A percentile compares a stretch with the other conserved stretches of the same genome.
These are phyloP conservation scores for Nitzschia sp. DNA, from an alignment of 108 stramenopile genomes.

Conservation along the genomic window DNA sequence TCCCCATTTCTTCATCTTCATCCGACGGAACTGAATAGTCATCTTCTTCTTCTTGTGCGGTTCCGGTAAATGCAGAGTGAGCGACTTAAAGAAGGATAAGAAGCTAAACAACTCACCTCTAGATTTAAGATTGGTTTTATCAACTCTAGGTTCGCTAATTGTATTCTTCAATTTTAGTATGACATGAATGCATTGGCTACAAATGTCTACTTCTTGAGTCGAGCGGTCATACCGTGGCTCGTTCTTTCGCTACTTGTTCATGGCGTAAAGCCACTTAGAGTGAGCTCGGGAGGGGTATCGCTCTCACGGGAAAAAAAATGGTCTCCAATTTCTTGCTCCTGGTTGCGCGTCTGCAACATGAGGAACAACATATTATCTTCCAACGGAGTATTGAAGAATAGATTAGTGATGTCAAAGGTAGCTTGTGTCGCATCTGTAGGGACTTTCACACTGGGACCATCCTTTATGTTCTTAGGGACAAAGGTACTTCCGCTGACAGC, in stretches of 20 bases:
- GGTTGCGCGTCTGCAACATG: constrained; percentile 1
- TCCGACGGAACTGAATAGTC: too few relatives aligned
- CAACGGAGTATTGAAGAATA: constrained; percentile 4
- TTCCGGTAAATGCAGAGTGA: too few relatives aligned
- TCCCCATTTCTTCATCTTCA: too few relatives aligned
- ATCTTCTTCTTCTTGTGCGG: too few relatives aligned
- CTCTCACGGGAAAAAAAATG: constrained; percentile 6
- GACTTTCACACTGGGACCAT: constrained; percentile 5
- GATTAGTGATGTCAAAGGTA: constrained; percentile 4
- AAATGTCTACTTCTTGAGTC: too few relatives aligned
- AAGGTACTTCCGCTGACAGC: constrained; percentile 1
- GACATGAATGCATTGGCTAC: too few relatives aligned
- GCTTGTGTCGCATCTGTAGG: not conserved
- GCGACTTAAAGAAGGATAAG: too few relatives aligned
- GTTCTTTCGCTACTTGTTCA: not conserved
- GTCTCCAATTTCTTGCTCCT: constrained; percentile 12
- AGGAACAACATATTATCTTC: not conserved
- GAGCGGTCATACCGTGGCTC: too few relatives aligned
- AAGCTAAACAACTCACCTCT: too few relatives aligned
- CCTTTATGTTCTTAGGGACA: not conserved
- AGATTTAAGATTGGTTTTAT: too few relatives aligned
- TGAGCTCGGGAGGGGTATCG: not conserved
- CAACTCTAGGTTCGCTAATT: too few relatives aligned
- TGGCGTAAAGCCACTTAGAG: not conserved
- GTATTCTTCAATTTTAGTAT: too few relatives aligned